Base-by-base conservation (phyloP, 176 grass and related monocot species). In the Cenchrus americanus region DNA sequence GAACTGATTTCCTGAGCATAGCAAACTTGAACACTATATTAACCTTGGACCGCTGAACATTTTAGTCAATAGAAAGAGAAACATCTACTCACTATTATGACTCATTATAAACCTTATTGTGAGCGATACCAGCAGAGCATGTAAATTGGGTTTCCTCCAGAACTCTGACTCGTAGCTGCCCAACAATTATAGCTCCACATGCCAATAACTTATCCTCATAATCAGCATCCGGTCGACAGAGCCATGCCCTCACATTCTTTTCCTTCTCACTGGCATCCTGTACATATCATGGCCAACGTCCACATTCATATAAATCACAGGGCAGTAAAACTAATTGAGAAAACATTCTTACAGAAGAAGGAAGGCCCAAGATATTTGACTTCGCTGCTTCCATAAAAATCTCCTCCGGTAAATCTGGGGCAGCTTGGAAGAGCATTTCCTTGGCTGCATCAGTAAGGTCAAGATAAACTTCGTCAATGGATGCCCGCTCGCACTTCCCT, bases 401-500 rank as follows among this genome's bases (percentile, higher is more conserved):
- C 12, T 14, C 76, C 70, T 94, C 77, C 13, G 65, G 83, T 5
- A 76, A 67, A 66, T 92, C 80, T 5, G 89, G 89, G 22, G 91
- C 89, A 75, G 82, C 48, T 95, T 90, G 93, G 68, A 80, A 82
- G 58, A 95, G 85, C 93, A 95, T 92, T 84, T 84, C 87, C 70
- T 94, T 93, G 55, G 96, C 96, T 34, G 87, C 80, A 51, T 98
- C 93, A 52, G 91, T 98, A 75, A 98, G 93, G 74, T 98, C 96
- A 82, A 98, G 91, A 88, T 98, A 98, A 59, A 94, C 96, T 92
- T 98, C 93, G 42, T 98, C 93, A 41, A 98, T 98, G 64, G 96
- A 98, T 66, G 93, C 89, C 71, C 93, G 91, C 73, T 98, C 96
- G 26, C 96, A 95, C 87, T 92, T 91, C 19, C 93, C 96, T 87